Base-by-base conservation (phyloP, 805 yeast species). In the Blastobotrys mokoenaii region DNA sequence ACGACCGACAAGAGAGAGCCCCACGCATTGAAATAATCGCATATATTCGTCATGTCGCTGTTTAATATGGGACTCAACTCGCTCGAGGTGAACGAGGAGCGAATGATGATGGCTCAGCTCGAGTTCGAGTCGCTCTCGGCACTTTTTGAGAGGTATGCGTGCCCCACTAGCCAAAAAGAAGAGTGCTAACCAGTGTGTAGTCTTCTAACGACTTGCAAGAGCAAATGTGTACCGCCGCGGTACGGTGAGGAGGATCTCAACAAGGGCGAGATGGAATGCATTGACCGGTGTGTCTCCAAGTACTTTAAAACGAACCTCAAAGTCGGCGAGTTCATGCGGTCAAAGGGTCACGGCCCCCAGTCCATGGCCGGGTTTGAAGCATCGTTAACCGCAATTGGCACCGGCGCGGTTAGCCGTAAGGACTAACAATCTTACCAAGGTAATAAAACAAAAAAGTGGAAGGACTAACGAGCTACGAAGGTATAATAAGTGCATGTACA, bases 221-320 rank as follows among this genome's bases (percentile, higher is more conserved):
- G 63, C 47, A 93, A 93, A 63, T 93, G 98, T 64, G 73, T 93
- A 35, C 81, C 83, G n/a, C 76, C 71, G n/a, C 84, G 82, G 51
- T 89, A 84, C 64, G 85, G 86, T 12, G 97, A 90, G 56, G 72
- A 76, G 8, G 97, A 90, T 20, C 68, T 89, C 45, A 79, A 77
- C 68, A 85, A 84, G 70, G 79, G 72, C 56, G 97, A 89, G 69
- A 79, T 87, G 39, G 70, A 84, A 40, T 89, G 97, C 67, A 73
- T 89, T 51, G 97, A 89, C 70, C 82, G 96, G 75, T 89, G 97
- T 72, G 97, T 89, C 47, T 78, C 93, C 51, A 89, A 89, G 63
- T 88, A 81, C 63, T 84, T 87, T 69, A 73, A 73, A 55, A 81
- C 88, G 39, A 88, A 82, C 60, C 63, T 76, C 43, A 38, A 49